Base-by-base conservation (phyloP, 345 rosid species). In the Lepidium aucheri region DNA sequence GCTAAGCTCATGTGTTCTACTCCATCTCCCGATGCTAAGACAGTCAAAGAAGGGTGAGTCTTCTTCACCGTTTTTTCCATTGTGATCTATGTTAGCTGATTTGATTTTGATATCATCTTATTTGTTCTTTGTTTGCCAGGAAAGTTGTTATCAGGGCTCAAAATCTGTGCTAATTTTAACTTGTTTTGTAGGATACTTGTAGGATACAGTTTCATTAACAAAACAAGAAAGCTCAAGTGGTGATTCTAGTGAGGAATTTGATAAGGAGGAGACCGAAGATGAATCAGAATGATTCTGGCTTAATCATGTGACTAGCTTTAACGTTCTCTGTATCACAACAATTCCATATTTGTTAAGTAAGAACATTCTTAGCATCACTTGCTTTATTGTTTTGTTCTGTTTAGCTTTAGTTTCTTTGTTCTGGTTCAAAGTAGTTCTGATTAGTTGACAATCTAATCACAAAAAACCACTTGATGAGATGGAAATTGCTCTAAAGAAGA, bases 131-230 rank as follows among this genome's bases (percentile, higher is more conserved):
- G 20, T 52, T 24, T 47, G 39, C 2, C 76, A 95, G 99, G 67
- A 96, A 95, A 80, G 80, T 95, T 69, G 70, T 91, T 4, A 68
- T 86, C 66, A 85, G 97, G 77, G 99, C 97, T 64, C 82, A 96
- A 77, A 89, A 82, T 77, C 81, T 95, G 74, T 5, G 97, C 99
- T 43, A 95, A 95, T 83, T 95, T 2, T 14, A 38, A 18, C 52
- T 4, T 11, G 9, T 33, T 42, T 47, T 57, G 30, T 53, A 72
- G 76, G 56, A 75, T 60, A 74, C 67, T 47, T 57, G 30, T 53
- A 72, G 76, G 56, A 75, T 60, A 74, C 67, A 61, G 65, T 45
- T 60, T 60, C 74, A 14, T 6, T 55, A 36, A 45, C 73, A 10
- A 38, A 69, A 67, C 76, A 81, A 58, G 83, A 78, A 69, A 82